Conservation (phyloP, 331 rosid species). For the Saraca asoca region DNA sequence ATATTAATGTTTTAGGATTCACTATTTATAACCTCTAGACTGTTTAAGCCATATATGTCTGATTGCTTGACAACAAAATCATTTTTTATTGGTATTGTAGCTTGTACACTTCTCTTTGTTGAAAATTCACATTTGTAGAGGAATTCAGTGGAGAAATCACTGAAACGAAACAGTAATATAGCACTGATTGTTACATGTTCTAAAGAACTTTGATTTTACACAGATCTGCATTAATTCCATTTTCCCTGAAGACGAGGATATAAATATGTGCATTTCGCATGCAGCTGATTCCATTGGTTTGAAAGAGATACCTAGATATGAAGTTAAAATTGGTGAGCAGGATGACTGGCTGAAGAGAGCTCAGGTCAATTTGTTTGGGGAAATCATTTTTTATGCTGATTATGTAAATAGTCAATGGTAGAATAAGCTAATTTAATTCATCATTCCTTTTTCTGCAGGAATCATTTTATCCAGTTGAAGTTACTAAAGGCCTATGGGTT, state of each 20-base stretch:
- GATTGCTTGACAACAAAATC: too few species aligned
- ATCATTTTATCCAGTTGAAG: slow-evolving; percentile 70
- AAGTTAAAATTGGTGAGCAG: slow-evolving; percentile 62
- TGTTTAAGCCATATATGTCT: neutral
- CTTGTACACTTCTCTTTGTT: neutral
- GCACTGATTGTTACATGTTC: slow-evolving; percentile 7
- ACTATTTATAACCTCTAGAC: neutral
- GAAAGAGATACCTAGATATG: slow-evolving; percentile 67
- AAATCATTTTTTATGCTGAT: neutral
- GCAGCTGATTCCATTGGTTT: slow-evolving; percentile 85
- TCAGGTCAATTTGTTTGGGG: slow-evolving; percentile 53
- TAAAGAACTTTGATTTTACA: slow-evolving; percentile 24
- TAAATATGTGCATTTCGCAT: slow-evolving; percentile 58
- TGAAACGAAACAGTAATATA: neutral
- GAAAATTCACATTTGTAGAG: slow-evolving; percentile 8
- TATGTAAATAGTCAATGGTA: neutral
- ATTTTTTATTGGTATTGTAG: too few species aligned
- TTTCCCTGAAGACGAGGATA: slow-evolving; percentile 64
- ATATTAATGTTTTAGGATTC: neutral
- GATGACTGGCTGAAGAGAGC: slow-evolving; percentile 72
- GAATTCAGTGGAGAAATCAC: neutral
- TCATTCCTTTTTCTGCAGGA: slow-evolving; percentile 52
- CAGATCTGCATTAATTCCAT: slow-evolving; percentile 74
- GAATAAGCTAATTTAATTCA: neutral
- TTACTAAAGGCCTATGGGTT: slow-evolving; percentile 79